phyloP scores from a whole-genome alignment of 768 basidiomycete species.

The Mycena albidolilacea region DNA sequence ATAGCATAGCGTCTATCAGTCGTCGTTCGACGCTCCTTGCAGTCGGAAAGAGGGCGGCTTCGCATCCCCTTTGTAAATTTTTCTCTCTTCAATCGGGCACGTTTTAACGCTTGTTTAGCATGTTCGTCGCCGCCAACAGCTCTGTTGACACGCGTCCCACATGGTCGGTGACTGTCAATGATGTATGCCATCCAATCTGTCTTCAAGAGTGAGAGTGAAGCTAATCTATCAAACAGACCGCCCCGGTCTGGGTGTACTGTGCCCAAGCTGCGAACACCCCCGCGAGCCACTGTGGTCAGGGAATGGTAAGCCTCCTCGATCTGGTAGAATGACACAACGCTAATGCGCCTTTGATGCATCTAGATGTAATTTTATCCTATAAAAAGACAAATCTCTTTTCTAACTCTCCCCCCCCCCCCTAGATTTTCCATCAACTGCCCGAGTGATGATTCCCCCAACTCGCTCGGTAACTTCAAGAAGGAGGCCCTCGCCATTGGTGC shows the following conservation, averaged over 20 bases:
- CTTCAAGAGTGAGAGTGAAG: conserved; percentile 10
- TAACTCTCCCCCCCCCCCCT: too few species aligned
- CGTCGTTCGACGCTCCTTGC: conserved; percentile 69
- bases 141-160: conserved; percentile 66
- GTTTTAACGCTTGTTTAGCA: conserved; percentile 49
- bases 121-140: conserved; percentile 67
- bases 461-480: conserved; percentile 73
- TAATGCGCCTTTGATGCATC: too few species aligned
- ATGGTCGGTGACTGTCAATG: conserved; percentile 59
- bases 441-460: conserved; percentile 66
- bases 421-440: conserved; percentile 74
- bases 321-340: too few species aligned
- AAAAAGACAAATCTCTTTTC: too few species aligned
- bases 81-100: conserved; percentile 14
- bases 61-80: conserved; percentile 70
- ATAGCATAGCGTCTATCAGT: conserved; percentile 56
- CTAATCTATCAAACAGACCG: conserved; percentile 52
- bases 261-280: conserved; percentile 65
- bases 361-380: too few species aligned
- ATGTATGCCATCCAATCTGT: conserved; percentile 40
- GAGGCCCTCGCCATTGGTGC: conserved; percentile 70
- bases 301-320: conserved; percentile 62
- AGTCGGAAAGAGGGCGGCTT: conserved; percentile 65
- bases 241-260: conserved; percentile 75
- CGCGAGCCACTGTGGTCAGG: conserved; percentile 70